phyloP scores from a whole-genome alignment of 177 flowering plant genomes.

The Telopea speciosissima region DNA sequence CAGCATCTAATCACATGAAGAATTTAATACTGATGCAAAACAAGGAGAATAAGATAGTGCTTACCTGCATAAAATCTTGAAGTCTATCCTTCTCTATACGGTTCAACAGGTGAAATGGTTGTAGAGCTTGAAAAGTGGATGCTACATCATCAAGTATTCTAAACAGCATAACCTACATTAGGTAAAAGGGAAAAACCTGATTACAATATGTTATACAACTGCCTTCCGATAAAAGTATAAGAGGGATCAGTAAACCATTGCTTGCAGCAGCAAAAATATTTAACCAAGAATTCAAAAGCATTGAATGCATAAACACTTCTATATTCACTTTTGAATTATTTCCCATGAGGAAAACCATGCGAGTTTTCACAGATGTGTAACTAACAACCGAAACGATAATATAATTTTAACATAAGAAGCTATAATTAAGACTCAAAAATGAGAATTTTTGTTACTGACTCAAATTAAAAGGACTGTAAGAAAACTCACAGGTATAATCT shows the following conservation, averaged over 20 bases:
- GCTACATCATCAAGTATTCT: slow-evolving; percentile 19
- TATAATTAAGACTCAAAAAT: neutral
- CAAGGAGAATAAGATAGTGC: neutral
- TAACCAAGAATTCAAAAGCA: neutral
- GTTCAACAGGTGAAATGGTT: slow-evolving; percentile 7
- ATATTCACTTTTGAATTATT: neutral
- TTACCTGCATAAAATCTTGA: slow-evolving; percentile 17
- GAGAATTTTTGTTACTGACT: neutral
- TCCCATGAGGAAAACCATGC: no score
- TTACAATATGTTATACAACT: neutral
- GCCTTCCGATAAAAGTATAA: neutral
- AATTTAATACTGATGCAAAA: neutral
- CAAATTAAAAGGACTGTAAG: neutral
- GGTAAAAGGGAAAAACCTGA: neutral
- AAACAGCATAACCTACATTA: slow-evolving; percentile 20
- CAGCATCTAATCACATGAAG: neutral
- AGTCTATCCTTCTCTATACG: slow-evolving; percentile 12
- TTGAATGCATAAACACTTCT: neutral
- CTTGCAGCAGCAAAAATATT: neutral
- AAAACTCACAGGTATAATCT: slow-evolving; percentile 21
- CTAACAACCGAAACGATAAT: neutral
- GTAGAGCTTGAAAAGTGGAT: slow-evolving; percentile 9
- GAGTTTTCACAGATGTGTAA: no score
- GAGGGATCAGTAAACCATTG: neutral
- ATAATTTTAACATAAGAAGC: neutral